Base-by-base conservation (phyloP, 441 rosid genomes). In the Pelargonium fulgidum region DNA sequence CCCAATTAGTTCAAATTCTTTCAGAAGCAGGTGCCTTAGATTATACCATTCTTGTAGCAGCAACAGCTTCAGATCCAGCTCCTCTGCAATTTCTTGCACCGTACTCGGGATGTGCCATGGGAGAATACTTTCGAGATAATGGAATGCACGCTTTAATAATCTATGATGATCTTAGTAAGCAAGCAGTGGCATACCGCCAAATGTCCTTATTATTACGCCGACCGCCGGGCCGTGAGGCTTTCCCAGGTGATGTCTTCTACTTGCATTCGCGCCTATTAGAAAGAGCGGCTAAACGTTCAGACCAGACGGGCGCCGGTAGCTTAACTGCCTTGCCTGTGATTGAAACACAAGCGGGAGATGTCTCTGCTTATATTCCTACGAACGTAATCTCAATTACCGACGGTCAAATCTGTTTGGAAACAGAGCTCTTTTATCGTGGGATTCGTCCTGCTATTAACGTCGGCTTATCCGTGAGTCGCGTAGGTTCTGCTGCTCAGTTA, bases 221-320 rank as follows among this genome's bases (percentile, higher is more conserved):
- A 52, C 59, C 59, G 13, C 59, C 59, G 1, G 19, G 59, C 59
- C 59, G 59, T 52, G 59, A 52, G 62, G 64, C 61, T 54, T 54
- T 54, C 61, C 61, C 19, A 54, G 61, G 20, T 8, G 17, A 50
- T 64, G 22, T 52, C n/a, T 54, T 69, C 44, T 59, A 62, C 54
- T 72, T 71, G 48, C 72, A 62, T 67, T 72, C 72, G 3, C 62
- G 0, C n/a, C 72, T 72, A 70, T 76, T 72, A 29, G 65, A 76
- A 73, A 73, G 74, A 66, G 70, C 14, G 0, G 7, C 44, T 73
- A 73, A 73, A 73, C 45, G 22, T 65, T 69, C 65, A 4, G 65
- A 42, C 22, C 65, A 67, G 47, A 50, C 47, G 8, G 68, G 77
- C 39, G 44, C 20, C 59, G 0, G 76, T 45, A 67, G 75, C 22